phyloP scores from a whole-genome alignment of 148 eudicot species.

The Linanthus parryae region DNA sequence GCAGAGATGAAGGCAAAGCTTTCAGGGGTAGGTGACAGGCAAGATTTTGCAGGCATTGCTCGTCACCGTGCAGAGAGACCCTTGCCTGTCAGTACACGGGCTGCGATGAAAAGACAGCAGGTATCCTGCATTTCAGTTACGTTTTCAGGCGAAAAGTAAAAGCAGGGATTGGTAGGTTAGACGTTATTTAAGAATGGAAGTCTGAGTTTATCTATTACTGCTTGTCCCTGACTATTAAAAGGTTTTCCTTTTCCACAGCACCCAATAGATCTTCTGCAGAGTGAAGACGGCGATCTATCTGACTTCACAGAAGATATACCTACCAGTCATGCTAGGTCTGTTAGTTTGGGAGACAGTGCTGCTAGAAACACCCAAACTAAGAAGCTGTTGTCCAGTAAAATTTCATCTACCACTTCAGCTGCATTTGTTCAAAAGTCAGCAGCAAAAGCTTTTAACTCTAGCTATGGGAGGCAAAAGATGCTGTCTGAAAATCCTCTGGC shows the following conservation, averaged over 20 bases:
- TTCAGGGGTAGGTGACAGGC: slow-evolving; percentile 51
- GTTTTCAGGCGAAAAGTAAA: neutral
- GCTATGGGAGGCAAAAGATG: slow-evolving; percentile 58
- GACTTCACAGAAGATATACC: slow-evolving; percentile 46
- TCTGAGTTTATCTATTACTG: too few relatives aligned
- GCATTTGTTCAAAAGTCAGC: slow-evolving; percentile 47
- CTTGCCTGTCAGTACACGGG: slow-evolving; percentile 48
- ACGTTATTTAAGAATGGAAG: neutral
- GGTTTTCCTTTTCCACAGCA: slow-evolving; percentile 38
- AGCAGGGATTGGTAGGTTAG: neutral
- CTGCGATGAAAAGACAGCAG: slow-evolving; percentile 56
- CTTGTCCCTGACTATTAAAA: too few relatives aligned
- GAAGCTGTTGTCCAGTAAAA: slow-evolving; percentile 42
- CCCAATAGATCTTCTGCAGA: slow-evolving; percentile 44
- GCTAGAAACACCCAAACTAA: slow-evolving; percentile 44
- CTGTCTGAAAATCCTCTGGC: slow-evolving; percentile 79
- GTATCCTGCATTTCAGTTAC: slow-evolving; percentile 26
- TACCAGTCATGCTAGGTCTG: slow-evolving; percentile 20
- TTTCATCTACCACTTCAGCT: slow-evolving; percentile 46
- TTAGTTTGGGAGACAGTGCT: slow-evolving; percentile 36
- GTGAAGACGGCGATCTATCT: slow-evolving; percentile 57
- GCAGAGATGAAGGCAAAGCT: slow-evolving; percentile 71
- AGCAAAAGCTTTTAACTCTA: slow-evolving; percentile 43
- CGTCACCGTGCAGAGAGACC: slow-evolving; percentile 70
- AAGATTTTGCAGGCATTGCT: slow-evolving; percentile 24